Evolutionary conservation across 805 yeast species (phyloP), one percentile per base, ranked within the genome.

Genomic region (Brettanomyces nanus): DNA sequence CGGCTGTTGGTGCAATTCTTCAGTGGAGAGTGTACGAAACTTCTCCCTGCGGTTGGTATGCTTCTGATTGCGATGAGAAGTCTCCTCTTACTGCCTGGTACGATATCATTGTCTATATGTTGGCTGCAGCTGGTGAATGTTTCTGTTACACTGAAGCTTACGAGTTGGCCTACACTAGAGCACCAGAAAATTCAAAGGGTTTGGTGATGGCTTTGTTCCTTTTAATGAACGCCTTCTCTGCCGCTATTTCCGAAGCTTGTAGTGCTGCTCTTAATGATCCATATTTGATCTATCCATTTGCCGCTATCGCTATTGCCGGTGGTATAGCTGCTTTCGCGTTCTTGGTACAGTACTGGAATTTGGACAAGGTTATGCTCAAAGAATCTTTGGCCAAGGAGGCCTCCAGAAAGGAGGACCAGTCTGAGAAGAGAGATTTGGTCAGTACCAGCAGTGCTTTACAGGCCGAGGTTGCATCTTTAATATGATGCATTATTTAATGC

Each of bases 121-220:
- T 69, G 38, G 59, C 61, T 15, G 77, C 76, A 30, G 62, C 67
- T 18, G 69, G 74, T 45, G 77, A 72, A 51, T 70, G 75, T 59
- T 71, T 71, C 49, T 69, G 74, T 33, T 65, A 53, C 46, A 62
- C 68, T 17, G 68, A 73, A 30, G 75, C 68, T 25, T 71, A 69
- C 46, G 77, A 71, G 51, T 55, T 71, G 43, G 76, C 77, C 3
- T 72, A 71, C 49, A 65, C 74, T 3, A 61, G 74, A 49, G 64
- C 76, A 11, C 77, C 78, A 34, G 68, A 63, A n/a, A 63, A 65
- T 42, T 64, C 72, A 62, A 68, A 68, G 52, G 71, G 75, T 40
- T 61, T 72, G 43, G 76, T 73, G 14, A 63, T 68, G 72, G 69
- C 77, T 14, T 42, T 54, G 28, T 56, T 54, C 53, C 41, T 56